phyloP scores from a whole-genome alignment of 768 basidiomycete species.

The Cystobasidium tubakii region DNA sequence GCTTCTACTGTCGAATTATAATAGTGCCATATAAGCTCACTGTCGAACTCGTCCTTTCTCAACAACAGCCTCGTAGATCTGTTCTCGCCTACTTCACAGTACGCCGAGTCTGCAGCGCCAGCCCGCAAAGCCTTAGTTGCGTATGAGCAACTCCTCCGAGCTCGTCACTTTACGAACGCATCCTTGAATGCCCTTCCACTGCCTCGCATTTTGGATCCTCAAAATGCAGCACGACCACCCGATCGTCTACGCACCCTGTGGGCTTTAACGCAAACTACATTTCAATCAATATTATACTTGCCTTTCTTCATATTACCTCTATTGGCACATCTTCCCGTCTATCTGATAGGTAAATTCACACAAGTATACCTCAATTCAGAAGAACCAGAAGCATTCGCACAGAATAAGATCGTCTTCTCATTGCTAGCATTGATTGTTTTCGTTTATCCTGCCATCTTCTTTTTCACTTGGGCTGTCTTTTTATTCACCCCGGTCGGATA shows the following conservation, averaged over 20 bases:
- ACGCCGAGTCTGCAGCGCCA: conserved; percentile 55
- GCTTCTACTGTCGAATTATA: too few relatives aligned
- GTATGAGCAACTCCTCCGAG: conserved; percentile 77
- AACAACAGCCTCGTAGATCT: conserved; percentile 49
- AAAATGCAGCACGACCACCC: conserved; percentile 59
- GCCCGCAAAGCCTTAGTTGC: conserved; percentile 68
- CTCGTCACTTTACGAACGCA: conserved; percentile 73
- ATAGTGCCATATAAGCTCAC: too few relatives aligned
- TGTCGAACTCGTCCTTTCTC: background rate
- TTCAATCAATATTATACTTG: conserved; percentile 64
- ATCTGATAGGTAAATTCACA: conserved; percentile 70
- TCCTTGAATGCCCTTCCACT: conserved; percentile 77
- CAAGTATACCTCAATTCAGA: conserved; percentile 72
- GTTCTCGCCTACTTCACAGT: conserved; percentile 64
- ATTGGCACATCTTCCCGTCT: conserved; percentile 59
- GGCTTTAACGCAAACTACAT: conserved; percentile 69
- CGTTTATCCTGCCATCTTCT: conserved; percentile 78
- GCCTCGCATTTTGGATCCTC: conserved; percentile 74
- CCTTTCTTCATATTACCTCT: conserved; percentile 87
- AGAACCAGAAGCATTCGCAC: conserved; percentile 80
- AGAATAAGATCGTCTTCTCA: conserved; percentile 90
- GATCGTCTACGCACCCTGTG: conserved; percentile 73
- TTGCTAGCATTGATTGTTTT: conserved; percentile 61
- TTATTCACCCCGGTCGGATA: conserved; percentile 70
- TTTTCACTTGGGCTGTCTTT: conserved; percentile 76